Percentiles rank a stretch among this genome's conserved stretches.
Evolutionary conservation across 2,329 filamentous ascomycete species (phyloP).

Genomic region (Trichoderma harzianum): DNA sequence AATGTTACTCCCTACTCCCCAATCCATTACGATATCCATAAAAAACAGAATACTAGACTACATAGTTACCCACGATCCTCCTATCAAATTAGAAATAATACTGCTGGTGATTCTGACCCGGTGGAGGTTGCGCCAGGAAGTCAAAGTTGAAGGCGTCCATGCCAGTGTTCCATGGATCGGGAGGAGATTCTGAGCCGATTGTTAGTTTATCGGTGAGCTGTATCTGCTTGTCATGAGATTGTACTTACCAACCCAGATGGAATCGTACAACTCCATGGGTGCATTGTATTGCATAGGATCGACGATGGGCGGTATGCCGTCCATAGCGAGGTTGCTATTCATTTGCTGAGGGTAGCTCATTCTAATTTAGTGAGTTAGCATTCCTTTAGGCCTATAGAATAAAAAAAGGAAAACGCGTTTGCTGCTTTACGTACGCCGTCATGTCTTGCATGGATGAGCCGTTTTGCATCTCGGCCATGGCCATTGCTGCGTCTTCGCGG

Average conservation of each 20-base stretch:
- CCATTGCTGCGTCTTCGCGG: conserved; percentile 59
- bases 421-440: conserved; percentile 32
- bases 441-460: conserved; percentile 48
- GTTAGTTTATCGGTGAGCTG: conserved; percentile 18
- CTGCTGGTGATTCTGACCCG: conserved; percentile 56
- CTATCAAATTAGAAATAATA: conserved; percentile 50
- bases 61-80: background rate
- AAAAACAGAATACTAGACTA: background rate
- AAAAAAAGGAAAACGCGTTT: background rate
- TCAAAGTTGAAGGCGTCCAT: conserved; percentile 59
- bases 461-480: conserved; percentile 64
- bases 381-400: background rate
- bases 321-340: conserved; percentile 36
- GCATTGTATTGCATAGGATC: conserved; percentile 60
- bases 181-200: conserved; percentile 48
- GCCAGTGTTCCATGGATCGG: conserved; percentile 54
- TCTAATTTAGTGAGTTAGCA: background rate
- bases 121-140: conserved; percentile 57
- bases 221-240: background rate
- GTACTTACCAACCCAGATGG: conserved; percentile 63
- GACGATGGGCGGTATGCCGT: conserved; percentile 48
- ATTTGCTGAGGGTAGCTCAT: conserved; percentile 32
- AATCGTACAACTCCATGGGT: conserved; percentile 65
- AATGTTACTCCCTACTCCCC: background rate
- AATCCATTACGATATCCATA: background rate